Base-by-base conservation (phyloP, 768 basidiomycete species). In the Mycena rosella region DNA sequence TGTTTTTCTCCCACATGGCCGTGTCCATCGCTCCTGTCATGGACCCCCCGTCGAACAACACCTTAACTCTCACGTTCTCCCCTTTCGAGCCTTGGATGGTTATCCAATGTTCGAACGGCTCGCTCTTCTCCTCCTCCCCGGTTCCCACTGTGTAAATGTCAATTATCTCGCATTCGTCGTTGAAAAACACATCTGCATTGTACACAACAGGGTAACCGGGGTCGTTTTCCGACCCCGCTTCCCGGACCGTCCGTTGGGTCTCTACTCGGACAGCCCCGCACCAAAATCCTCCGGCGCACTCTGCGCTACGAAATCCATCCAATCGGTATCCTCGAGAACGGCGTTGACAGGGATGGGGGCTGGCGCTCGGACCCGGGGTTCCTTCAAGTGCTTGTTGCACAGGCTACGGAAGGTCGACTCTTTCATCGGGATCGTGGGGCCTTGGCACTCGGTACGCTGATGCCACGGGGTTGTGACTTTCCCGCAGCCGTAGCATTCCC, bases 21-120 rank as follows among this genome's bases (percentile, higher is more conserved):
- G 10, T 29, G 29, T 74, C 72, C 47, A 81, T 75, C 7, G 74
- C 76, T 26, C 69, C 75, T 0, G 75, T 70, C 77, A 78, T 72
- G 3, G 79, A 77, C 0, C 80, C 78, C 24, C 78, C 77, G 45
- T 80, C 78, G 26, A 77, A 74, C 17, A 76, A 30, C 13, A 59
- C 70, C 9, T 65, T 36, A 5, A 71, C 47, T n/a, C 67, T 14
- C 49, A 76, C 10, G 14, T 8, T 63, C 55, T 55, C 61, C n/a
- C 5, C n/a, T n/a, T n/a, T n/a, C n/a, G n/a, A n/a, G n/a, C n/a
- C n/a, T n/a, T n/a, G n/a, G n/a, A n/a, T n/a, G n/a, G n/a, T n/a
- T n/a, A n/a, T n/a, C n/a, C n/a, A n/a, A n/a, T n/a, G n/a, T n/a
- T n/a, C n/a, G n/a, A n/a, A n/a, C n/a, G n/a, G n/a, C n/a, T n/a